Base-by-base conservation (phyloP, 495 filamentous ascomycete genomes). In the Aeminium ludgeri region DNA sequence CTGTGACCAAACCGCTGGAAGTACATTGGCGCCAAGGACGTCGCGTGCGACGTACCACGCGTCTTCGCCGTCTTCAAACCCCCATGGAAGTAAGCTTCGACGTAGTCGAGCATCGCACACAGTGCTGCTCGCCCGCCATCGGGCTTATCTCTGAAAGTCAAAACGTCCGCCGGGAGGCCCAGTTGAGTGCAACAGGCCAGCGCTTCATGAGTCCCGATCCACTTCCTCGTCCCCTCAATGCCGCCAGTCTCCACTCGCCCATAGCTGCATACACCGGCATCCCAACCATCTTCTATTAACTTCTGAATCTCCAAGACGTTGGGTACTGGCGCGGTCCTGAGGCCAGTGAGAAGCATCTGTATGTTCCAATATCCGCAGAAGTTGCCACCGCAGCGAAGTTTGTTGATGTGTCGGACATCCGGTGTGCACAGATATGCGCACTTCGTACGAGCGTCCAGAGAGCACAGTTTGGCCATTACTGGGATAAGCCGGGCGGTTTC, bases 291-390 rank as follows among this genome's bases (percentile, higher is more conserved):
- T 57, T 97, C 89, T 49, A 97, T 94, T 56, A 74, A 65, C 34
- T 94, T 82, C 58, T 97, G 89, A 29, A 97, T 67, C 20, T 76
- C 61, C 32, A 95, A 68, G 36, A 97, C 83, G 3, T 75, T 74
- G 0, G 89, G 89, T n/a, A 48, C 18, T 29, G 16, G 42, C 15
- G 31, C 10, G 23, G 64, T 55, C 18, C 77, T 65, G 27, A 96
- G 70, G 55, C 81, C 87, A 2, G 86, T 86, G 13, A 78, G 63
- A 43, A 94, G 54, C 84, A 94, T 92, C 52, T 97, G 89, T 30
- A 95, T 93, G 56, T 94, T 97, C 8, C 89, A 69, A 53, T 95
- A 97, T n/a, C 89, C 89, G 59, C 89, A 97, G 60, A 96, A 97
- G 1, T 84, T 83, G 27, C 86, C 80, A 59, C 93, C 86, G 28